Evolutionary conservation across 164 flowering plant species (phyloP).

Genomic region (Chimonanthus praecox): DNA sequence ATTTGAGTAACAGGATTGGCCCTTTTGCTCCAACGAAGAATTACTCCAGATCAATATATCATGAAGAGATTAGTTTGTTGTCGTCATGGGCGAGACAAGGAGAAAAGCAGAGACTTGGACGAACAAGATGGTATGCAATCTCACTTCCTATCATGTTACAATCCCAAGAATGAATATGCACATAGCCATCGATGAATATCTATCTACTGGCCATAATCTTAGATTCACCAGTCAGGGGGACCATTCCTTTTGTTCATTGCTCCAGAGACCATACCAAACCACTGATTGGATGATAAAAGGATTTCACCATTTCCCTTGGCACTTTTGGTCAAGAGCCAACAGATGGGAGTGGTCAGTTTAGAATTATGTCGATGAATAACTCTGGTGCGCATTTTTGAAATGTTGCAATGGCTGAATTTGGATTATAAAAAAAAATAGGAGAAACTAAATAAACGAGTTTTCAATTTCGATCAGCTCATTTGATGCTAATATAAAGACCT

Average conservation of each 20-base stretch:
- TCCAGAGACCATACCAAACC: no score
- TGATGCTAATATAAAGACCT: no score
- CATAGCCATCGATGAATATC: not conserved
- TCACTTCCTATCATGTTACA: not conserved
- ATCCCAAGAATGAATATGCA: not conserved
- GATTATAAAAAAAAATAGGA: no score
- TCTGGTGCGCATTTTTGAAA: no score
- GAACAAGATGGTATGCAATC: slow-evolving; percentile 63
- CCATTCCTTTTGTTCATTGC: not conserved
- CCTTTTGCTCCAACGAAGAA: not conserved
- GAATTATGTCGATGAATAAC: no score
- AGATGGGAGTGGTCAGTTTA: no score
- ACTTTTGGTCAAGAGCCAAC: no score
- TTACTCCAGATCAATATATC: slow-evolving; percentile 6
- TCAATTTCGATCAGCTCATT: no score
- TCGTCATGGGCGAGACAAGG: slow-evolving; percentile 34
- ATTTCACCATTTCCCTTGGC: no score
- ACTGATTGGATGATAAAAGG: no score
- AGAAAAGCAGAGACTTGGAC: slow-evolving; percentile 64
- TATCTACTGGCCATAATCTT: not conserved
- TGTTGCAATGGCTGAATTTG: no score
- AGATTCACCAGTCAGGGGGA: not conserved
- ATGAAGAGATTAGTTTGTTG: slow-evolving; percentile 69
- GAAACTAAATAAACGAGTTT: no score
- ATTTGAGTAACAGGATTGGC: not conserved